Percentiles rank a stretch among this genome's conserved stretches.
Evolutionary conservation across 768 basidiomycete genomes (phyloP).

Genomic region (Tricholoma saponaceum): DNA sequence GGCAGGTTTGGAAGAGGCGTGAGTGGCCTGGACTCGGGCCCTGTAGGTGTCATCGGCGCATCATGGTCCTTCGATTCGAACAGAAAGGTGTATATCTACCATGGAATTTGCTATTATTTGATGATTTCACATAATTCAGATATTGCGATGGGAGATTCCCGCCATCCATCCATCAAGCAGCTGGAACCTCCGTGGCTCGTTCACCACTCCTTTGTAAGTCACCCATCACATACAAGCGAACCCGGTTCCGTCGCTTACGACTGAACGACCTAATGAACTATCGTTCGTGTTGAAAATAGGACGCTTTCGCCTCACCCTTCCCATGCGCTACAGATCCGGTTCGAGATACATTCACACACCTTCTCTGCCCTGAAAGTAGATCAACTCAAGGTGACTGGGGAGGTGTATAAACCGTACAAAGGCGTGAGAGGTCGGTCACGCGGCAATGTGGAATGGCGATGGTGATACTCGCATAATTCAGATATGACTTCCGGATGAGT

Average conservation of each 20-base stretch:
- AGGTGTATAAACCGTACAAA: constrained; percentile 88
- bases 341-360: constrained; percentile 66
- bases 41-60: constrained; percentile 32
- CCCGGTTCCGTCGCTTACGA: neutral
- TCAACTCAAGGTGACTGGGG: constrained; percentile 74
- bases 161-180: constrained; percentile 61
- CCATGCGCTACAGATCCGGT: constrained; percentile 68
- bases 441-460: constrained; percentile 72
- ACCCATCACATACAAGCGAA: neutral
- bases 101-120: neutral
- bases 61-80: constrained; percentile 81
- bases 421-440: constrained; percentile 70
- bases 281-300: constrained; percentile 15
- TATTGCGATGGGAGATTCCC: constrained; percentile 77
- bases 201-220: constrained; percentile 28
- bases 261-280: neutral
- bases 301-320: constrained; percentile 55
- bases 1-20: constrained; percentile 22
- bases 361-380: constrained; percentile 84
- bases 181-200: constrained; percentile 77
- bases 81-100: constrained; percentile 42
- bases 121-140: constrained; percentile 32
- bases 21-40: constrained; percentile 11
- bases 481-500: no score
- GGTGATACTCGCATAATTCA: no score